Base-by-base conservation (phyloP, 139 green algal species). In the Marvania coccoides region DNA sequence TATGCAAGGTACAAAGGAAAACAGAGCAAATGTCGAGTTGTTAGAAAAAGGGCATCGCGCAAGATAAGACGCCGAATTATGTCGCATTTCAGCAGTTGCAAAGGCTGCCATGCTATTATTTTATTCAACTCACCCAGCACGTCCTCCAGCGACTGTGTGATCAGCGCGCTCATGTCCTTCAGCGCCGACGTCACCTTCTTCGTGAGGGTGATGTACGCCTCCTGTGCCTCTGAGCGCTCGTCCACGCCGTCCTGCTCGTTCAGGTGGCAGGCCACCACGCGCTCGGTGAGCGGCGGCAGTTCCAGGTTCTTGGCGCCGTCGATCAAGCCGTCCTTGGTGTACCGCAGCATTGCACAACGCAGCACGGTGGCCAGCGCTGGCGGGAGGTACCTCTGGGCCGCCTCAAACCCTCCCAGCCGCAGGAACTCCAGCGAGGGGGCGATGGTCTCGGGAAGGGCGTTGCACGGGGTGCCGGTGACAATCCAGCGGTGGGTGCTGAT, bases 391-490 rank as follows among this genome's bases (percentile, higher is more conserved):
- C 19, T 45, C 45, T 37, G 37, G 19, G n/a, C 33, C 34, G 33
- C 7, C 19, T 14, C 19, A 29, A 48, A 63, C 15, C 57, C 42
- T 8, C 31, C 69, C 47, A 75, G 69, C 30, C 29, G 13, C 10
- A 70, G 37, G 57, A 75, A 75, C 28, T 37, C 48, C 4, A 39
- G 63, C 10, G n/a, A 31, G 4, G 60, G 34, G 19, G 23, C n/a
- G 6, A 75, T 57, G 36, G 34, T 65, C 8, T 74, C 58, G 30
- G 63, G 36, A 1, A 37, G 30, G 14, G 40, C 38, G 40, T 74
- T 74, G 40, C 42, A 23, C 33, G 67, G 66, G 2, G 67, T 74
- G 40, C 67, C 67, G 4, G 55, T 74, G 19, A 74, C 38, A 61
- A 74, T 45, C 67, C 67, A 74, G 39, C 58, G 40, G 53, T 74